These are phyloP conservation scores for Torrubiella hemipterigena DNA, from an alignment of 2,329 filamentous ascomycete species.

Conservation along the genomic window DNA sequence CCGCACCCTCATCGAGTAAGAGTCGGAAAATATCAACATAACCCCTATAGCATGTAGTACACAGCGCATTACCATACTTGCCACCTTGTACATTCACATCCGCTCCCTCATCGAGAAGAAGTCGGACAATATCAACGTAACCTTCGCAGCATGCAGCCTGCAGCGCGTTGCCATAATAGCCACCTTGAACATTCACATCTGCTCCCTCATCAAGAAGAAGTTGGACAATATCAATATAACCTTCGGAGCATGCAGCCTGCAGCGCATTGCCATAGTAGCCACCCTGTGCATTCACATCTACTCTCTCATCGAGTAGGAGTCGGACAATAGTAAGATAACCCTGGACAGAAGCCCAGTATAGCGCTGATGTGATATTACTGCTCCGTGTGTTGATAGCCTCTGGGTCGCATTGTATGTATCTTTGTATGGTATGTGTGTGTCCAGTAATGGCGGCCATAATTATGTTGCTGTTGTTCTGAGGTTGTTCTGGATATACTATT, in stretches of 20 bases:
- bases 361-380: neutral
- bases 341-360: neutral
- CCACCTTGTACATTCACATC: neutral
- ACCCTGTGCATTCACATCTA: neutral
- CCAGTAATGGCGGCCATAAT: neutral
- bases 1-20: neutral
- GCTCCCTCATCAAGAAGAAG: neutral
- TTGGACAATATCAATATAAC: neutral
- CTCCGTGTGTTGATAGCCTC: neutral
- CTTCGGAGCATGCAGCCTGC: neutral
- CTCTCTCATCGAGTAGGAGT: neutral
- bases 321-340: neutral
- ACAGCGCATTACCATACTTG: neutral
- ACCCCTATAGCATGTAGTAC: too few species aligned
- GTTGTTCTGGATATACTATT: neutral
- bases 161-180: neutral
- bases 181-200: neutral
- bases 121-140: neutral
- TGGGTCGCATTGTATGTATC: neutral
- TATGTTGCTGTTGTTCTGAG: neutral
- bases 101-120: neutral
- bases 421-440: neutral
- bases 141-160: neutral
- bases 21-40: neutral
- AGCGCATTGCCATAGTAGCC: neutral